phyloP scores from a whole-genome alignment of 768 basidiomycete species.

The Pleurotus eryngii region DNA sequence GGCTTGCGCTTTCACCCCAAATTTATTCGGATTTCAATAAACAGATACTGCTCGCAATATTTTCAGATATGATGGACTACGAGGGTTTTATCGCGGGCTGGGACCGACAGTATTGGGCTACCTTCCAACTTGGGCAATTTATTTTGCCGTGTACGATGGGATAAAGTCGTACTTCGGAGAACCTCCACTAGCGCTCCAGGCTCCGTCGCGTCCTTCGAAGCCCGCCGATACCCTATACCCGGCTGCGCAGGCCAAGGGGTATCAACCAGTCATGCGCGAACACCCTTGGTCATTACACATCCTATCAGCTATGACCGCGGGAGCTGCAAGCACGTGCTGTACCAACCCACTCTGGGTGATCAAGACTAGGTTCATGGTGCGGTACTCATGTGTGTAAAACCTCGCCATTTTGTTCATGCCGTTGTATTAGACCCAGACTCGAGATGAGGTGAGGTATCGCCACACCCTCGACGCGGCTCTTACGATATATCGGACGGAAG shows the following conservation, averaged over 20 bases:
- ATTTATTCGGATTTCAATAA: constrained; percentile 22
- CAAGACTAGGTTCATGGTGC: constrained; percentile 98
- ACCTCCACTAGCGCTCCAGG: constrained; percentile 39
- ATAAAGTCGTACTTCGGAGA: constrained; percentile 85
- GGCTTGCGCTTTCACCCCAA: not conserved
- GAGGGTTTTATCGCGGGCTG: constrained; percentile 94
- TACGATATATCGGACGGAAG: constrained; percentile 90
- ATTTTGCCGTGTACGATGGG: constrained; percentile 96
- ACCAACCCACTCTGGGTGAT: constrained; percentile 99
- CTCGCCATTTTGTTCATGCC: constrained; percentile 7
- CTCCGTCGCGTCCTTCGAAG: constrained; percentile 5
- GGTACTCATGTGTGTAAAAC: constrained; percentile 10
- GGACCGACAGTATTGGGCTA: constrained; percentile 97
- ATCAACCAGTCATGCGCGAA: constrained; percentile 76
- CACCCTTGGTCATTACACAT: constrained; percentile 89
- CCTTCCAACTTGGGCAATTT: constrained; percentile 98
- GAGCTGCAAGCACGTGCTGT: constrained; percentile 87
- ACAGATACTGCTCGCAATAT: constrained; percentile 57
- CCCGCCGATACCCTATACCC: constrained; percentile 61
- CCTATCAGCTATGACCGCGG: constrained; percentile 93
- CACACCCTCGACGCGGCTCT: constrained; percentile 88
- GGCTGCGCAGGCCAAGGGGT: constrained; percentile 81
- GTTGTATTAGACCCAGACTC: constrained; percentile 70
- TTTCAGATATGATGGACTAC: constrained; percentile 64
- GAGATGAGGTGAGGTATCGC: constrained; percentile 73